phyloP scores from a whole-genome alignment of 768 basidiomycete species.

The Mycena leptocephala region DNA sequence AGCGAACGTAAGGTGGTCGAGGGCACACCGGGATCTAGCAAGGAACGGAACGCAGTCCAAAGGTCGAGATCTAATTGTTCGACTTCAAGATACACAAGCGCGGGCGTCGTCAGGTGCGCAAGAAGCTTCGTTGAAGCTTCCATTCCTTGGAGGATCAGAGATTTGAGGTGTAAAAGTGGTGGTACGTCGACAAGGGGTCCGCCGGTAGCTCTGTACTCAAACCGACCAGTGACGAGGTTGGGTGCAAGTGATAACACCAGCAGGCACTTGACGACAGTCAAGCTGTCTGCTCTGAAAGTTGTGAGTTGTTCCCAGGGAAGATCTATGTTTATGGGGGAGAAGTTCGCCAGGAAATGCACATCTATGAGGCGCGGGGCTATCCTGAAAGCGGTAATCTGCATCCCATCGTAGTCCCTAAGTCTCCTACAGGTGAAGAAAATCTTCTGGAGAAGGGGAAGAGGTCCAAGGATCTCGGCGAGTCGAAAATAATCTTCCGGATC shows the following conservation, averaged over 20 bases:
- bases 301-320: conserved; percentile 19
- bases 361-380: neutral
- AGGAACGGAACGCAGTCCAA: conserved; percentile 15
- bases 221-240: neutral
- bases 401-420: neutral
- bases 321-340: neutral
- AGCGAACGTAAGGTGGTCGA: neutral
- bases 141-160: neutral
- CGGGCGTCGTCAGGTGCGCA: conserved; percentile 9
- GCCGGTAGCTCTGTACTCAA: neutral
- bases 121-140: neutral
- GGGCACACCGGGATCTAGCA: conserved; percentile 7
- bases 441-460: neutral
- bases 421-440: neutral
- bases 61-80: neutral
- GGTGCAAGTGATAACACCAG: neutral
- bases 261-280: neutral
- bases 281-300: neutral
- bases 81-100: conserved; percentile 4
- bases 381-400: neutral
- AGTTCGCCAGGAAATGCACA: neutral
- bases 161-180: conserved; percentile 12
- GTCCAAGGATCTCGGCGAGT: neutral
- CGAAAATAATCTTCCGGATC: neutral
- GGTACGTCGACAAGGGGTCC: neutral